These are phyloP conservation scores for Cunninghamia lanceolata DNA, from an alignment of 75 land plant species.

Conservation along the genomic window DNA sequence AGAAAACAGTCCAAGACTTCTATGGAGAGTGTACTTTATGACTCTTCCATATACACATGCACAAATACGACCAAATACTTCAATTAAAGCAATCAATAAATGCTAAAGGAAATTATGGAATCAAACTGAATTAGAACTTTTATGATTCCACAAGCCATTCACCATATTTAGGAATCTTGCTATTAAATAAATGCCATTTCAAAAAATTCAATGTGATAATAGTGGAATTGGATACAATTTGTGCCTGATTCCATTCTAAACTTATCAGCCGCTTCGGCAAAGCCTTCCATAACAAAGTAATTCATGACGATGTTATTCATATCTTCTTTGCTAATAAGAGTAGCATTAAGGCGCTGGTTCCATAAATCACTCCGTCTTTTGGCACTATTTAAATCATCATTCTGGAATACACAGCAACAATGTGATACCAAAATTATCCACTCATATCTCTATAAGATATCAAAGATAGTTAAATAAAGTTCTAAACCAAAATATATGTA, in stretches of 20 bases:
- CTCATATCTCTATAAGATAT: no score
- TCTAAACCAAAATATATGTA: no score
- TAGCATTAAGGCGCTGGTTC: slow-evolving; percentile 78
- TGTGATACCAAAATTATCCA: no score
- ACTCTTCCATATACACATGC: neutral
- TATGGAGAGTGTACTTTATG: neutral
- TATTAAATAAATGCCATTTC: neutral
- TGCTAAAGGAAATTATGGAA: neutral
- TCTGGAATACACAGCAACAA: neutral
- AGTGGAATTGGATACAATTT: slow-evolving; percentile 73
- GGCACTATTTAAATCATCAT: slow-evolving; percentile 61
- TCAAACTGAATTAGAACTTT: neutral
- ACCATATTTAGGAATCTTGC: neutral
- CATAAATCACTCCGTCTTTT: slow-evolving; percentile 73
- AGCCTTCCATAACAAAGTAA: slow-evolving; percentile 92
- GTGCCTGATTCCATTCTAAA: slow-evolving; percentile 93
- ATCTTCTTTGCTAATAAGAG: slow-evolving; percentile 83
- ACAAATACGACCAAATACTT: neutral
- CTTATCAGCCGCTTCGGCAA: slow-evolving; percentile 94
- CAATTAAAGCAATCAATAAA: no score
- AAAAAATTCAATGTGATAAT: no score
- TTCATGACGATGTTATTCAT: slow-evolving; percentile 97
- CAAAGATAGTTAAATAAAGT: no score
- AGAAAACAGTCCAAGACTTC: neutral
- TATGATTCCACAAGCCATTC: neutral